A percentile compares a stretch with the other conserved stretches of the same genome.
phyloP scores from a whole-genome alignment of 495 filamentous ascomycete genomes.

The Neurospora sp. region DNA sequence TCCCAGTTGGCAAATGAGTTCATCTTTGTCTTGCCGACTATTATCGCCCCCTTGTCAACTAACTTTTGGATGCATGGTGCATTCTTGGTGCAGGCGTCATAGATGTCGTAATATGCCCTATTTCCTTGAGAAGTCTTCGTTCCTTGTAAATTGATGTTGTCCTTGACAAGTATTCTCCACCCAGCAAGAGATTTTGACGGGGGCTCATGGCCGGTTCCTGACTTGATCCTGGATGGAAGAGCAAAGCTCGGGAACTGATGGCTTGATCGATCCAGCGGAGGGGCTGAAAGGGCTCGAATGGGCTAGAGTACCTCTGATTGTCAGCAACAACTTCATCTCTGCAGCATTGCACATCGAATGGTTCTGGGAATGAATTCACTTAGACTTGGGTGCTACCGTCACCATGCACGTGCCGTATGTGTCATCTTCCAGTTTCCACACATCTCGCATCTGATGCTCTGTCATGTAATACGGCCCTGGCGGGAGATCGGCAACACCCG shows the following conservation, averaged over 20 bases:
- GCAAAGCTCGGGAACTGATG: not conserved
- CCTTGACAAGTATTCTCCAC: conserved; percentile 37
- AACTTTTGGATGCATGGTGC: conserved; percentile 43
- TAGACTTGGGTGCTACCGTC: not conserved
- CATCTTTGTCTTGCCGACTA: conserved; percentile 52
- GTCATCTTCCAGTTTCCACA: not conserved
- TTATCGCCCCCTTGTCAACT: conserved; percentile 47
- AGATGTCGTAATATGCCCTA: conserved; percentile 46
- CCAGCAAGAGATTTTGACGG: not conserved
- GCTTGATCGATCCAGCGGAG: not conserved
- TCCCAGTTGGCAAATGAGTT: conserved; percentile 52
- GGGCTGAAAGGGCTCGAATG: not conserved
- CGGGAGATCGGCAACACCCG: not conserved
- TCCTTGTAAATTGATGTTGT: conserved; percentile 49
- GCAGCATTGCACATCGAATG: not conserved
- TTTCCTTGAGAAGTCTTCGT: conserved; percentile 45
- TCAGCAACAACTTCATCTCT: not conserved
- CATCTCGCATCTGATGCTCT: not conserved
- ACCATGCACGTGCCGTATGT: not conserved
- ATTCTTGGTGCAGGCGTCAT: conserved; percentile 34
- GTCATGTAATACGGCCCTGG: not conserved
- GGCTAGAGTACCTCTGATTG: not conserved
- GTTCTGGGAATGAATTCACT: not conserved
- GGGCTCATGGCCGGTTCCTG: not conserved
- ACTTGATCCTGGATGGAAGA: not conserved